These are phyloP conservation scores for Bruguiera sexangula DNA, from an alignment of 345 rosid genomes.

Conservation along the genomic window DNA sequence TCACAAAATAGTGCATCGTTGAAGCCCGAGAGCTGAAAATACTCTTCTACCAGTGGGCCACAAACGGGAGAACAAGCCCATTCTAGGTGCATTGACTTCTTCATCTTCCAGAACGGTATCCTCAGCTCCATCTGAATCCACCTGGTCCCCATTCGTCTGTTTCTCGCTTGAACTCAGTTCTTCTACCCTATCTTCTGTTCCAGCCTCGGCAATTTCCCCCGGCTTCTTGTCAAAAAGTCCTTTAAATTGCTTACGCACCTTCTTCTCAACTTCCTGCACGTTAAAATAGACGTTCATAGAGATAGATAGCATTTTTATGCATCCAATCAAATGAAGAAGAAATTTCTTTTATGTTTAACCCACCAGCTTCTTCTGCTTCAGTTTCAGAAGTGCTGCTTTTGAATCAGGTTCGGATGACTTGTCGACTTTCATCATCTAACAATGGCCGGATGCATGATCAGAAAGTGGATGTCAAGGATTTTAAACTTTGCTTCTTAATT, in stretches of 20 bases:
- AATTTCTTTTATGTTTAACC: conserved; percentile 5
- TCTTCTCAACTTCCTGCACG: conserved; percentile 67
- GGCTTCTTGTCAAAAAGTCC: conserved; percentile 97
- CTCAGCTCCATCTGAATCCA: conserved; percentile 25
- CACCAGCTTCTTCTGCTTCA: conserved; percentile 83
- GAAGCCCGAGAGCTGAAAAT: conserved; percentile 40
- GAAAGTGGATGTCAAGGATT: conserved; percentile 5
- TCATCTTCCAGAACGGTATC: conserved; percentile 18
- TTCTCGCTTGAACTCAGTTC: conserved; percentile 17
- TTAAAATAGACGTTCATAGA: background rate
- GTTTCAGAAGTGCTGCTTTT: conserved; percentile 64
- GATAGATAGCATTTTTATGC: background rate
- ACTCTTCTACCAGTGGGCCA: conserved; percentile 49
- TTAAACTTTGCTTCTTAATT: background rate
- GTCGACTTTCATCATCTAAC: conserved; percentile 56
- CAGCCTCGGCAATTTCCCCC: conserved; percentile 55
- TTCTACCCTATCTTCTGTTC: conserved; percentile 24
- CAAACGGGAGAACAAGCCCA: conserved; percentile 40
- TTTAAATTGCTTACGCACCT: conserved; percentile 80
- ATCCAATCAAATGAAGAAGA: conserved; percentile 1
- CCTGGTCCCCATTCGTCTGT: conserved; percentile 11
- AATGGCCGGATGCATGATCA: conserved; percentile 14
- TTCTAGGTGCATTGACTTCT: conserved; percentile 25
- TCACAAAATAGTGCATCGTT: conserved; percentile 49
- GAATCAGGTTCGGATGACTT: conserved; percentile 63